Evolutionary conservation across 1,284 basidiomycete genomes (phyloP).

Genomic region (Puccinia triticina): DNA sequence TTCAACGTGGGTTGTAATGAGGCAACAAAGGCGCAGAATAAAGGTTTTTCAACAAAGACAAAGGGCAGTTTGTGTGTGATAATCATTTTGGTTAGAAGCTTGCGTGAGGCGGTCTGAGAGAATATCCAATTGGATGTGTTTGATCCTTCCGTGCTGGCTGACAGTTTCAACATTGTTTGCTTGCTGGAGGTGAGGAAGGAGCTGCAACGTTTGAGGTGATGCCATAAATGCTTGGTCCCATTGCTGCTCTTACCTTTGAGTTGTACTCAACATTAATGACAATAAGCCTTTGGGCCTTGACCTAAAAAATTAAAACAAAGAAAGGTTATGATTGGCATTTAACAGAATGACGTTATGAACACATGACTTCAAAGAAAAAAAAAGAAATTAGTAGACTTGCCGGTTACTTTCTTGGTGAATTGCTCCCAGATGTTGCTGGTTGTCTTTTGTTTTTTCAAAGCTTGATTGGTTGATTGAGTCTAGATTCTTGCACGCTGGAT

Average conservation of each 20-base stretch:
- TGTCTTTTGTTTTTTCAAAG: too few relatives aligned
- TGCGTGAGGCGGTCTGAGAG: background rate
- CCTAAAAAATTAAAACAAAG: background rate
- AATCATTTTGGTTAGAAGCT: background rate
- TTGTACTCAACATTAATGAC: background rate
- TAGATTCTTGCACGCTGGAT: too few relatives aligned
- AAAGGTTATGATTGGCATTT: too few relatives aligned
- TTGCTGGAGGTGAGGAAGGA: background rate
- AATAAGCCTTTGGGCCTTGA: background rate
- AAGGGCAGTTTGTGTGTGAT: background rate
- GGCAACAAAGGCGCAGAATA: background rate
- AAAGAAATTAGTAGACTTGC: too few relatives aligned
- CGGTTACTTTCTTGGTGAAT: background rate
- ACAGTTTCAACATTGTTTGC: too few relatives aligned
- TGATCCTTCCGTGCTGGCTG: background rate
- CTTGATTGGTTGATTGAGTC: too few relatives aligned
- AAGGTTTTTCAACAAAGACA: background rate
- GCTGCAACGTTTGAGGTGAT: background rate
- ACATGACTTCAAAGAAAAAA: too few relatives aligned
- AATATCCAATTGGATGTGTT: background rate
- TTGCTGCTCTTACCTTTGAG: background rate
- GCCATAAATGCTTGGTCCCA: background rate
- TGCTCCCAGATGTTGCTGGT: background rate
- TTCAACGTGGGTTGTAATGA: too few relatives aligned
- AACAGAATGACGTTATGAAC: too few relatives aligned